phyloP scores from a whole-genome alignment of 306 rosid species.

The Gillenia trifoliata region DNA sequence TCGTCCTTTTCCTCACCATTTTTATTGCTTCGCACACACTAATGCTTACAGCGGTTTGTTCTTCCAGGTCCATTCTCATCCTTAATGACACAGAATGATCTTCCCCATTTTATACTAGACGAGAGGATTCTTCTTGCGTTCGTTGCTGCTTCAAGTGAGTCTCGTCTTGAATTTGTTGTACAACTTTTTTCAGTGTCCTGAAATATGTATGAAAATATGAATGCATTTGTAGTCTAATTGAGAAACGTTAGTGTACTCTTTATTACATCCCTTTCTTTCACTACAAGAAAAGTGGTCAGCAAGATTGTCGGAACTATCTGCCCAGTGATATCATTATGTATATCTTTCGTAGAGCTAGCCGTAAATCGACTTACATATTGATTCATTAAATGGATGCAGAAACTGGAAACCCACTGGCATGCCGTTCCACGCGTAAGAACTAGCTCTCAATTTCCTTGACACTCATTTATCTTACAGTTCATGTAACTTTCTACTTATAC shows the following conservation, averaged over 20 bases:
- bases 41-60: slow-evolving; percentile 7
- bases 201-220: not conserved
- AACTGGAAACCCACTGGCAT: slow-evolving; percentile 50
- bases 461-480: not conserved
- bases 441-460: not conserved
- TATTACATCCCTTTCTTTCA: not conserved
- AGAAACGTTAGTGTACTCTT: not conserved
- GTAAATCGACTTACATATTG: slow-evolving; percentile 20
- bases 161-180: slow-evolving; percentile 6
- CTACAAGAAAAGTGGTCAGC: too few relatives aligned
- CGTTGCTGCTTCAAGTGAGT: slow-evolving; percentile 71
- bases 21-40: not conserved
- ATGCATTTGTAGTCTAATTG: not conserved
- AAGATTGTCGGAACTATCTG: not conserved
- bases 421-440: slow-evolving; percentile 51
- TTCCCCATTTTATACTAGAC: slow-evolving; percentile 49
- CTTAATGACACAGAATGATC: slow-evolving; percentile 40
- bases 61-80: slow-evolving; percentile 47
- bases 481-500: slow-evolving; percentile 10
- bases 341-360: not conserved
- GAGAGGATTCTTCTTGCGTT: slow-evolving; percentile 75
- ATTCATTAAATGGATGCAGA: slow-evolving; percentile 34
- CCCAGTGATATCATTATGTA: not conserved
- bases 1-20: not conserved
- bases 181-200: not conserved